Percentiles rank a stretch among this genome's conserved stretches.
phyloP scores from a whole-genome alignment of 2,329 filamentous ascomycete genomes.

The Cordyceps militaris region DNA sequence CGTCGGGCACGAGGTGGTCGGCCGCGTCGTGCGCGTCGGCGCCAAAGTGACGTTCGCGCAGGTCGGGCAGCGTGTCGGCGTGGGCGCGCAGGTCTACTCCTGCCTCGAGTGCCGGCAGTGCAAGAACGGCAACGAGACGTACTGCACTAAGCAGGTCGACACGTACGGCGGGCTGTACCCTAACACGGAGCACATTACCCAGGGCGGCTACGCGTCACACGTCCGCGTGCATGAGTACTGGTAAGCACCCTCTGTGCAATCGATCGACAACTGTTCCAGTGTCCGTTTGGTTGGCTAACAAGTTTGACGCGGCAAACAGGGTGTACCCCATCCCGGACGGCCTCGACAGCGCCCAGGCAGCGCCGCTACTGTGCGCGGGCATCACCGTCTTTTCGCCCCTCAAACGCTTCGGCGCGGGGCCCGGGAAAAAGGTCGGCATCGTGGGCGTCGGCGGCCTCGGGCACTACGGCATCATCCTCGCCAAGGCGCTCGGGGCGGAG shows the following conservation, averaged over 20 bases:
- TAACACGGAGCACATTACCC: constrained; percentile 52
- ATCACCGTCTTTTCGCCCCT: constrained; percentile 75
- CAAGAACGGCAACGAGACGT: constrained; percentile 60
- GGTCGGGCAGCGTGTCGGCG: constrained; percentile 57
- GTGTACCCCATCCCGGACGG: constrained; percentile 69
- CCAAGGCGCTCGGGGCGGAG: constrained; percentile 58
- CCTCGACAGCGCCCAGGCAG: constrained; percentile 54
- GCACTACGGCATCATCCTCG: constrained; percentile 64
- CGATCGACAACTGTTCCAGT: too few relatives aligned
- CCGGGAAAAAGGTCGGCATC: constrained; percentile 72
- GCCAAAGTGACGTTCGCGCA: constrained; percentile 48
- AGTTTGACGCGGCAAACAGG: constrained; percentile 25
- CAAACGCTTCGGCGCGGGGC: constrained; percentile 65
- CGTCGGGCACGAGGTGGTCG: constrained; percentile 68
- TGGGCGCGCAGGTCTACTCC: constrained; percentile 60
- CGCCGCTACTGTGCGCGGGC: constrained; percentile 79
- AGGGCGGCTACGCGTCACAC: constrained; percentile 53
- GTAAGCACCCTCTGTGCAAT: constrained; percentile 26
- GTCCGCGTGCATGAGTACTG: constrained; percentile 71
- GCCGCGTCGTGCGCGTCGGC: constrained; percentile 60
- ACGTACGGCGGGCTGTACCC: constrained; percentile 53
- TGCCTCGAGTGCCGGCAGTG: constrained; percentile 60
- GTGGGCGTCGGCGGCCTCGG: constrained; percentile 67
- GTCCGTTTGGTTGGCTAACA: too few relatives aligned
- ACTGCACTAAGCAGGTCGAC: constrained; percentile 53